phyloP scores from a whole-genome alignment of 768 basidiomycete species.

The Russula brevipes region DNA sequence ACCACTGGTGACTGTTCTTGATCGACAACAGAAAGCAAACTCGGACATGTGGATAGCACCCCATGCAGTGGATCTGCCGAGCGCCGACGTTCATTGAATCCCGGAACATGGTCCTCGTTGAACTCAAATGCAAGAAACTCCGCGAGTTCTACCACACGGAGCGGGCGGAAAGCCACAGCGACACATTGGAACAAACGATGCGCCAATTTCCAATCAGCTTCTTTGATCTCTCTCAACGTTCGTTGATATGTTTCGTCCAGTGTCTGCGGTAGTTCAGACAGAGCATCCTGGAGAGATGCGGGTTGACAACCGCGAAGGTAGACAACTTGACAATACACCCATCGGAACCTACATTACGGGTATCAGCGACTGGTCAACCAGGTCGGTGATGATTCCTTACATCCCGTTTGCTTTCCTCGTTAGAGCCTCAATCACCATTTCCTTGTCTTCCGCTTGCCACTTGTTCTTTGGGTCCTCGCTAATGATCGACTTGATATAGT shows the following conservation, averaged over 20 bases:
- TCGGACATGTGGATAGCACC: background rate
- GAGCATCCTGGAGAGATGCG: background rate
- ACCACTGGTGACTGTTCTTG: background rate
- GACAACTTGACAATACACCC: background rate
- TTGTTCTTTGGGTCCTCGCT: background rate
- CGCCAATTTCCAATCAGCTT: background rate
- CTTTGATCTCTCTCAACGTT: background rate
- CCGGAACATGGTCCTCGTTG: background rate
- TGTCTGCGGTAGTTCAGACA: background rate
- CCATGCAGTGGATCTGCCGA: background rate
- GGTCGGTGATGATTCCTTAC: background rate
- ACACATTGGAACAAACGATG: background rate
- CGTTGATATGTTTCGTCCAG: background rate
- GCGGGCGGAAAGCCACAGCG: background rate
- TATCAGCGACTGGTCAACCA: background rate
- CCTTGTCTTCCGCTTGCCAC: background rate
- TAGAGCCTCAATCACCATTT: background rate
- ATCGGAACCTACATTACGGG: background rate
- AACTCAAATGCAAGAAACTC: background rate
- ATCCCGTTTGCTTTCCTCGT: background rate
- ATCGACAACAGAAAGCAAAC: background rate
- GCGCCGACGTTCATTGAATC: background rate
- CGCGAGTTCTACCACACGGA: background rate
- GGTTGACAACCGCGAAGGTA: background rate
- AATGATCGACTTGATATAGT: background rate